These are phyloP conservation scores for Datisca glomerata DNA, from an alignment of 306 rosid genomes.

Conservation along the genomic window DNA sequence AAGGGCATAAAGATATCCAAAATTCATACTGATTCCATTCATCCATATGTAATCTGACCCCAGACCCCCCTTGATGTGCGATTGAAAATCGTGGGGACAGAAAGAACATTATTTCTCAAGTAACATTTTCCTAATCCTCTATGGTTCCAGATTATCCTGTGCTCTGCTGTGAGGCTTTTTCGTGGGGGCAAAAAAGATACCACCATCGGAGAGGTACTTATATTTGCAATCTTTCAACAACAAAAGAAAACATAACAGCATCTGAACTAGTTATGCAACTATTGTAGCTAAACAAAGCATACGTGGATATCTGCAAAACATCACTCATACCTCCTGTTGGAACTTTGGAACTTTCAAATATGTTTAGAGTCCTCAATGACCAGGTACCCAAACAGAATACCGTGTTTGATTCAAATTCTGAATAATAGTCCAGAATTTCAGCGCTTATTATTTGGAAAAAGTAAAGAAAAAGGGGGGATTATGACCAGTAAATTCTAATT, in stretches of 20 bases:
- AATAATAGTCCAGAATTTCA: background rate
- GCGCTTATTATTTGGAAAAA: too few relatives aligned
- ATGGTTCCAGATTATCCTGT: conserved; percentile 79
- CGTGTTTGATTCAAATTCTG: background rate
- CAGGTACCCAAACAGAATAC: conserved; percentile 36
- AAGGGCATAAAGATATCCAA: too few relatives aligned
- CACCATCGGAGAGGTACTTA: conserved; percentile 57
- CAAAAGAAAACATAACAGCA: background rate
- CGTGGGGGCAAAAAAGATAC: conserved; percentile 66
- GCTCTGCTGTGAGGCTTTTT: conserved; percentile 68
- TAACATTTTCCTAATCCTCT: too few relatives aligned
- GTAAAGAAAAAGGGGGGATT: too few relatives aligned
- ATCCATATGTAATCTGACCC: too few relatives aligned
- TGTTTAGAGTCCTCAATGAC: conserved; percentile 73
- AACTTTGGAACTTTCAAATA: conserved; percentile 54
- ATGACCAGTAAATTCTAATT: conserved; percentile 9
- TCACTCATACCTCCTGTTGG: conserved; percentile 56
- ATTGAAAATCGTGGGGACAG: too few relatives aligned
- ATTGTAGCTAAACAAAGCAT: conserved; percentile 72
- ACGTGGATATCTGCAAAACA: conserved; percentile 51
- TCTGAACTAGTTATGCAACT: conserved; percentile 2
- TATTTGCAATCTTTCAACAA: too few relatives aligned
- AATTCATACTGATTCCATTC: too few relatives aligned
- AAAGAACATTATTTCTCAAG: too few relatives aligned
- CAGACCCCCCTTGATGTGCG: too few relatives aligned